Evolutionary conservation across 2,329 filamentous ascomycete species (phyloP), one percentile per base, ranked within the genome.

Genomic region (Xylariales sp.): DNA sequence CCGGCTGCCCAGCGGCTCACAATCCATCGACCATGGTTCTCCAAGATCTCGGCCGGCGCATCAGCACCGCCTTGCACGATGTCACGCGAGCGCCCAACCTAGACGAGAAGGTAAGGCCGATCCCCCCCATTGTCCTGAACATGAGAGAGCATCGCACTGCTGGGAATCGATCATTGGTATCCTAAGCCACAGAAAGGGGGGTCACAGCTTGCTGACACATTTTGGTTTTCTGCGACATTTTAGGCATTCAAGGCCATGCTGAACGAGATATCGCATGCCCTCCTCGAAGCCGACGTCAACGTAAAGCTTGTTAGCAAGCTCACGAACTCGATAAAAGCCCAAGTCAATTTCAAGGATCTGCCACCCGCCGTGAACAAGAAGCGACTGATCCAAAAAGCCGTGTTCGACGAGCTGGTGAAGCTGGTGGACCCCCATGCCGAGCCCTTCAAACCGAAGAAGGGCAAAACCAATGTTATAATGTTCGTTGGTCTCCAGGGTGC

Each of bases 401-500:
- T 98, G 51, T 98, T 95, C 62, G 91, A 98, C 59, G 89, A 97
- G 63, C 81, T 98, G 37, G 91, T 97, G 50, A 84, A 88, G 55
- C 83, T 98, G 35, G 93, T 98, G 50, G 89, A 98, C 55, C 93
- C 93, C 18, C 91, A 97, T 64, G 84, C 87, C 53, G 90, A 95
- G 49, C 85, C 91, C 0, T 98, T 95, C 74, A 93, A 94, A 62
- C 90, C 91, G 16, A 95, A 94, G 70, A 98, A 97, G 68, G 89
- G 90, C 48, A 93, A 89, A 61, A 74, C 85, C 46, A 98, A 96
- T 62, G 87, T 98, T 58, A 96, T 98, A 65, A 98, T 98, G 93
- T 97, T 98, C 61, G 93, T 98, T 46, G 93, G 93, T 67, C 74
- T 98, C 33, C 93, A 98, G 65, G 93, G 93, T 72, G 88, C 91